Percentiles rank a stretch among this genome's conserved stretches.
Evolutionary conservation across 805 yeast species (phyloP).

Genomic region (Suhomyces emberorum): DNA sequence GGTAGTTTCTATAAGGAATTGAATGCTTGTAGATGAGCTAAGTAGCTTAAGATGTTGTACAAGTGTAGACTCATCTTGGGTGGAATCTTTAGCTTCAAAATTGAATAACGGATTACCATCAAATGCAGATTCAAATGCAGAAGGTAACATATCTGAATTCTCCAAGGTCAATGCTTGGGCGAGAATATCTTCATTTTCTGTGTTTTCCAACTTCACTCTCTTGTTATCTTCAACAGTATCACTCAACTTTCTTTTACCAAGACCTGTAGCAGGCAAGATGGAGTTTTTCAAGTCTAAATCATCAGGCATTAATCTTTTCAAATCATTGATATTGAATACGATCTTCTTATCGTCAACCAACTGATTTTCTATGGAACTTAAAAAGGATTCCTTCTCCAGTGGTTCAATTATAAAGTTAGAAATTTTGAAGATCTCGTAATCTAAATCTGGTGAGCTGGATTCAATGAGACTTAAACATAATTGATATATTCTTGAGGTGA

Average conservation of each 20-base stretch:
- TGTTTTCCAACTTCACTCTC: conserved; percentile 38
- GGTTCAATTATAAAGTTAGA: conserved; percentile 52
- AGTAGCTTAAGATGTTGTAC: conserved; percentile 70
- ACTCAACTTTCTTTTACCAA: conserved; percentile 18
- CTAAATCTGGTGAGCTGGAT: conserved; percentile 43
- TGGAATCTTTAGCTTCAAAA: background rate
- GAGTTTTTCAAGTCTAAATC: conserved; percentile 45
- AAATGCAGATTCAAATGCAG: conserved; percentile 3
- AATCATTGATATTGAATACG: conserved; percentile 33
- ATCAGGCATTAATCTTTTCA: conserved; percentile 35
- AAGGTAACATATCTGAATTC: background rate
- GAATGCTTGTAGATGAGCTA: conserved; percentile 45
- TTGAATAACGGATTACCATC: conserved; percentile 1
- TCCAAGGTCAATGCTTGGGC: background rate
- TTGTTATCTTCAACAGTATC: conserved; percentile 21
- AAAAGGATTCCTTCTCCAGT: conserved; percentile 29
- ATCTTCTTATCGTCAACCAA: conserved; percentile 34
- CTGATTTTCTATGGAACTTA: conserved; percentile 29
- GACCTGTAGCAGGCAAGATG: conserved; percentile 36
- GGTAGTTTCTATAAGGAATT: conserved; percentile 58
- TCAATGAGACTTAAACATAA: conserved; percentile 59
- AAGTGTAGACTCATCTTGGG: conserved; percentile 32
- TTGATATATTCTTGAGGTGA: conserved; percentile 63
- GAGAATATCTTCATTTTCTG: background rate
- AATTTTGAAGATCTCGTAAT: conserved; percentile 41